Percentiles rank a stretch among this genome's conserved stretches.
These are phyloP conservation scores for Trametes elegans DNA, from an alignment of 768 basidiomycete genomes.

Conservation along the genomic window DNA sequence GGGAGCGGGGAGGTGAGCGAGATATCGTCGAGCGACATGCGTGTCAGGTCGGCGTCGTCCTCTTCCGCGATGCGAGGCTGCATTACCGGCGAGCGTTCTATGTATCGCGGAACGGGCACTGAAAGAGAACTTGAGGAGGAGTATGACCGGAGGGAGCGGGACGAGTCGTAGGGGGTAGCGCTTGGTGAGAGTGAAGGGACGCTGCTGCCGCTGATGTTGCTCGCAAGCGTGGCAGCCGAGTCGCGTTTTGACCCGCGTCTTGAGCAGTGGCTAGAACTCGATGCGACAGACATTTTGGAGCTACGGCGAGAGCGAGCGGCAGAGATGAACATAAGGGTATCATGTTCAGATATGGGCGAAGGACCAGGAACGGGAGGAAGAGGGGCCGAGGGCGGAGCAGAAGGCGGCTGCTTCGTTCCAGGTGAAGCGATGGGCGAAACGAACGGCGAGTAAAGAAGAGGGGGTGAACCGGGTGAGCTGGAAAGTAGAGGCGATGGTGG, in stretches of 20 bases:
- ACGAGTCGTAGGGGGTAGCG: slow-evolving; percentile 23
- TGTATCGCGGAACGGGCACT: slow-evolving; percentile 11
- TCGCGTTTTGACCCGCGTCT: slow-evolving; percentile 30
- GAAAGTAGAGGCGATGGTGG: slow-evolving; percentile 23
- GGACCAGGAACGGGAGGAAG: slow-evolving; percentile 68
- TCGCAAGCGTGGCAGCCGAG: slow-evolving; percentile 28
- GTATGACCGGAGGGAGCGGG: slow-evolving; percentile 29
- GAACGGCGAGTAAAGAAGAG: slow-evolving; percentile 7
- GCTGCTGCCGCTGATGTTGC: slow-evolving; percentile 23
- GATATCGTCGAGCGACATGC: slow-evolving; percentile 30
- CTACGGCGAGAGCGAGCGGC: slow-evolving; percentile 36
- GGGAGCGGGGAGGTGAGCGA: slow-evolving; percentile 19
- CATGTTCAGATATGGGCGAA: slow-evolving; percentile 51
- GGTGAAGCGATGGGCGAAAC: slow-evolving; percentile 18
- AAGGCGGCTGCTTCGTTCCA: slow-evolving; percentile 22
- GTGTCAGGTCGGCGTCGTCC: slow-evolving; percentile 26
- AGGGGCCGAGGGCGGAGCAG: slow-evolving; percentile 59
- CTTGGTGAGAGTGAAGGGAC: slow-evolving; percentile 24
- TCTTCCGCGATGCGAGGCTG: slow-evolving; percentile 32
- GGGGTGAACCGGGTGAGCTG: not conserved
- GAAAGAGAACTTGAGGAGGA: slow-evolving; percentile 29
- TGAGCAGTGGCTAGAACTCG: slow-evolving; percentile 25
- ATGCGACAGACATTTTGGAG: slow-evolving; percentile 32
- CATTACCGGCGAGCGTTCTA: slow-evolving; percentile 22
- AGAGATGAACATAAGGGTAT: slow-evolving; percentile 42